phyloP scores from a whole-genome alignment of 148 eudicot species.

The Fagopyrum tataricum region DNA sequence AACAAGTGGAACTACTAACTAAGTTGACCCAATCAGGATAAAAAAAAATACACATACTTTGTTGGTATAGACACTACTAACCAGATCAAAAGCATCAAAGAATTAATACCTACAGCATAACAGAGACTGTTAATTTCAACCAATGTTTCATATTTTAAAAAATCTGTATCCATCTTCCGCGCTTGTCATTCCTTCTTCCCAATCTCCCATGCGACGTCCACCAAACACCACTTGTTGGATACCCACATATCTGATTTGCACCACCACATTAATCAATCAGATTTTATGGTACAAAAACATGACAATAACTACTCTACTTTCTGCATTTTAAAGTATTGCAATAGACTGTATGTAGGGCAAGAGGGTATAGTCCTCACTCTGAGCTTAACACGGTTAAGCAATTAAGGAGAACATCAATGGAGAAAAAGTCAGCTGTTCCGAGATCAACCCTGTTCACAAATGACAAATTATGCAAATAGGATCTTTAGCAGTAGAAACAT shows the following conservation, averaged over 20 bases:
- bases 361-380: conserved; percentile 47
- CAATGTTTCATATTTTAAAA: conserved; percentile 48
- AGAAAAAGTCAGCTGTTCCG: conserved; percentile 80
- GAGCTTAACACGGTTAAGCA: conserved; percentile 90
- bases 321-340: background rate
- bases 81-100: background rate
- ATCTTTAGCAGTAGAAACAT: background rate
- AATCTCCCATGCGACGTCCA: conserved; percentile 76
- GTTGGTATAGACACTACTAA: background rate
- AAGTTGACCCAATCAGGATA: background rate
- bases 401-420: conserved; percentile 85
- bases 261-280: background rate
- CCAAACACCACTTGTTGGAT: conserved; percentile 92
- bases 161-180: conserved; percentile 69
- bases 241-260: conserved; percentile 62
- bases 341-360: background rate
- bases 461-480: background rate
- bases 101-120: background rate
- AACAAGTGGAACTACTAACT: background rate
- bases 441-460: conserved; percentile 78
- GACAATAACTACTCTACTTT: background rate
- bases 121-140: background rate
- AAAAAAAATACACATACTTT: background rate
- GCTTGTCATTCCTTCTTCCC: conserved; percentile 93
- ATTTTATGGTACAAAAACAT: background rate